These are phyloP conservation scores for Fulvia fulva DNA, from an alignment of 2,329 filamentous ascomycete species.

Conservation along the genomic window DNA sequence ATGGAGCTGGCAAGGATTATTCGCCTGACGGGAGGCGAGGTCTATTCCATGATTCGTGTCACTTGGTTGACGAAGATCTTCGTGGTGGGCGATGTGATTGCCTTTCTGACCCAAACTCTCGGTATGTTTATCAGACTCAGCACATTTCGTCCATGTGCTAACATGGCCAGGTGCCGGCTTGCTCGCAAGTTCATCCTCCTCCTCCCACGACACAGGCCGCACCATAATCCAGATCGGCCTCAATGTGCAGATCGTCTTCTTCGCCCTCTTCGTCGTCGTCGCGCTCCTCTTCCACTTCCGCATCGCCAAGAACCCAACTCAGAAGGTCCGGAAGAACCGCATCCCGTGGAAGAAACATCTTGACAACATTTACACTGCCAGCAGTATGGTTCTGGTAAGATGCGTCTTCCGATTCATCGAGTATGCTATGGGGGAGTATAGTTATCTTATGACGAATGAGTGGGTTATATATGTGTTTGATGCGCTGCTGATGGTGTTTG, in stretches of 20 bases:
- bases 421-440: constrained; percentile 43
- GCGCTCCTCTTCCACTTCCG: constrained; percentile 29
- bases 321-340: not conserved
- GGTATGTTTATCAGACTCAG: too few species aligned
- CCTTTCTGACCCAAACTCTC: constrained; percentile 42
- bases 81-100: constrained; percentile 46
- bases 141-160: not conserved
- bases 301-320: constrained; percentile 5
- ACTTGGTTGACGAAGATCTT: constrained; percentile 47
- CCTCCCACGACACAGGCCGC: constrained; percentile 34
- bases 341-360: constrained; percentile 38
- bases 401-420: constrained; percentile 48
- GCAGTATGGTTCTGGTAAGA: constrained; percentile 46
- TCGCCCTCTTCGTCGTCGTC: constrained; percentile 45
- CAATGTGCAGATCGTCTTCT: constrained; percentile 48
- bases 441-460: constrained; percentile 40
- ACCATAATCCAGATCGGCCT: constrained; percentile 48
- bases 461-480: constrained; percentile 22
- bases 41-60: constrained; percentile 40
- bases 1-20: constrained; percentile 48
- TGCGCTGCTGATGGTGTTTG: constrained; percentile 8
- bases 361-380: constrained; percentile 42
- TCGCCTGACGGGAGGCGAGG: constrained; percentile 38
- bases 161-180: not conserved
- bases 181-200: not conserved